Conservation (phyloP, 2,329 filamentous ascomycete species). For the Verticillium longisporum region DNA sequence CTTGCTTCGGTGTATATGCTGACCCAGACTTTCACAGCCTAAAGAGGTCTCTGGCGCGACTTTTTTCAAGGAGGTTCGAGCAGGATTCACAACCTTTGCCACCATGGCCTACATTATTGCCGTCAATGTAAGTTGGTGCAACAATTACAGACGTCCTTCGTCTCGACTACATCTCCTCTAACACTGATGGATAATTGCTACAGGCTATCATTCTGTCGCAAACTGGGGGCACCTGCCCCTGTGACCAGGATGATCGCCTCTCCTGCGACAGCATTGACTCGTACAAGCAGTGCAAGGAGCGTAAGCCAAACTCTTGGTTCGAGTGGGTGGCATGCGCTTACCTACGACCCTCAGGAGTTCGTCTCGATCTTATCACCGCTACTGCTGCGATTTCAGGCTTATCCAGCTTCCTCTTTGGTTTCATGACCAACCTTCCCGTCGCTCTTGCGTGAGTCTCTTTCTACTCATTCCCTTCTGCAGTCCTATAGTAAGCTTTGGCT, state of each 20-base stretch:
- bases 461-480: not conserved
- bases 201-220: slow-evolving; percentile 68
- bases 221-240: slow-evolving; percentile 71
- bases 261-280: slow-evolving; percentile 41
- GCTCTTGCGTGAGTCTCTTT: slow-evolving; percentile 56
- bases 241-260: slow-evolving; percentile 35
- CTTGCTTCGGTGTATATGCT: not conserved
- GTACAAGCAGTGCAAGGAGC: slow-evolving; percentile 40
- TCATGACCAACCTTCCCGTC: slow-evolving; percentile 76
- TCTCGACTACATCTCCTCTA: too few species aligned
- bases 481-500: not conserved
- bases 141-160: not conserved
- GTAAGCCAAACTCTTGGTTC: slow-evolving; percentile 17
- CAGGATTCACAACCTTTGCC: slow-evolving; percentile 72
- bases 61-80: slow-evolving; percentile 72
- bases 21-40: slow-evolving; percentile 35
- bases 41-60: slow-evolving; percentile 60
- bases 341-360: slow-evolving; percentile 39
- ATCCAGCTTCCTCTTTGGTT: slow-evolving; percentile 68
- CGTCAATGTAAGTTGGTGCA: slow-evolving; percentile 45
- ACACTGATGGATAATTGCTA: too few species aligned
- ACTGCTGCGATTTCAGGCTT: slow-evolving; percentile 76
- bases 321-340: not conserved
- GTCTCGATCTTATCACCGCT: slow-evolving; percentile 73
- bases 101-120: slow-evolving; percentile 85